A percentile compares a stretch with the other conserved stretches of the same genome.
phyloP scores from a whole-genome alignment of 2,329 filamentous ascomycete genomes.

The Cladosporium sp. region DNA sequence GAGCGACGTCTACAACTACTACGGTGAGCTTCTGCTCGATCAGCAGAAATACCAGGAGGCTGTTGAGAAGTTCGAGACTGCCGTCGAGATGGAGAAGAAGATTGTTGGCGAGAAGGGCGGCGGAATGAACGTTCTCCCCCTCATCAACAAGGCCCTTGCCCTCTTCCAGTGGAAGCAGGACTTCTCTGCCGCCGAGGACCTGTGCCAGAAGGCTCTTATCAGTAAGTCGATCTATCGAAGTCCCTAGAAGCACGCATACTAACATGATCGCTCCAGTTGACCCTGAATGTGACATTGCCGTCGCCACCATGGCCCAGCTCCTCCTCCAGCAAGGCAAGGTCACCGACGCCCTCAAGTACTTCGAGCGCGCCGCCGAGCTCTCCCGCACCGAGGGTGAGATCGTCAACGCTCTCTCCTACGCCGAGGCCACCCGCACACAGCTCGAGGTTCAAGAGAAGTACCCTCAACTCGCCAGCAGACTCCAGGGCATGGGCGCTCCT shows the following conservation, averaged over 20 bases:
- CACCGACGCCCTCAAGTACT: conserved; percentile 90
- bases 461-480: conserved; percentile 49
- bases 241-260: background rate
- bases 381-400: conserved; percentile 94
- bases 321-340: conserved; percentile 98
- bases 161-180: conserved; percentile 99
- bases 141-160: conserved; percentile 97
- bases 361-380: conserved; percentile 92
- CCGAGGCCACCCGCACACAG: conserved; percentile 94
- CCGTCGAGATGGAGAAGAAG: conserved; percentile 98
- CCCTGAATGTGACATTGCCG: conserved; percentile 96
- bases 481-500: conserved; percentile 46
- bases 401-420: conserved; percentile 93
- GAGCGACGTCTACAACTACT: conserved; percentile 99
- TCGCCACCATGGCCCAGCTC: conserved; percentile 97
- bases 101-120: conserved; percentile 70
- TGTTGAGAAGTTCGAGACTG: conserved; percentile 95
- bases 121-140: conserved; percentile 93
- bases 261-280: conserved; percentile 65
- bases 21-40: conserved; percentile 93
- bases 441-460: conserved; percentile 68
- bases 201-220: conserved; percentile 96
- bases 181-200: conserved; percentile 88
- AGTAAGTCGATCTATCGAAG: conserved; percentile 62
- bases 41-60: conserved; percentile 95